These are phyloP conservation scores for Artemisia tridentata DNA, from an alignment of 129 eudicot genomes.

Conservation along the genomic window DNA sequence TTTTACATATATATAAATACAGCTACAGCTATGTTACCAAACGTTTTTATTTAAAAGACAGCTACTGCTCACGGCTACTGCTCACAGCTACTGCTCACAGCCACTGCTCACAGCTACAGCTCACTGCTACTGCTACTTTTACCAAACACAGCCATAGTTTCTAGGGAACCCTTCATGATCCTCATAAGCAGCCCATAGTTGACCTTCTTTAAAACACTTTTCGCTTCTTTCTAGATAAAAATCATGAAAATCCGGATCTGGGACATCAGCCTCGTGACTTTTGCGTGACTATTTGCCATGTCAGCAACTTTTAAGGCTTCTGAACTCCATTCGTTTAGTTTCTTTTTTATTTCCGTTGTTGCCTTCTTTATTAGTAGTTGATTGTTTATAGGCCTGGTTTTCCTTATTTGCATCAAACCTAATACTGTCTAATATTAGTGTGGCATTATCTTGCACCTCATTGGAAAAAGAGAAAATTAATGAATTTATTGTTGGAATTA, in stretches of 20 bases:
- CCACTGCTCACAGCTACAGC: too few species aligned
- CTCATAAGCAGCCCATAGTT: constrained; percentile 80
- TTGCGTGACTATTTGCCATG: constrained; percentile 6
- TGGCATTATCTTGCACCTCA: too few species aligned
- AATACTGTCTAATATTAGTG: constrained; percentile 16
- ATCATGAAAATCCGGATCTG: constrained; percentile 65
- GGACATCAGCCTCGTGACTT: constrained; percentile 35
- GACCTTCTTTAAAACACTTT: constrained; percentile 50
- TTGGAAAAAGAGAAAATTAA: too few species aligned
- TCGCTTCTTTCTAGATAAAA: constrained; percentile 11
- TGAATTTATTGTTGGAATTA: too few species aligned
- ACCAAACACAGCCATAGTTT: too few species aligned
- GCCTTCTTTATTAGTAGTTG: constrained; percentile 57
- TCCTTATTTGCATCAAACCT: constrained; percentile 11
- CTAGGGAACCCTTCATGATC: constrained; percentile 87
- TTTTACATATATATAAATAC: too few species aligned
- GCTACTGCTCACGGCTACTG: too few species aligned
- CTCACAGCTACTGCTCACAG: too few species aligned
- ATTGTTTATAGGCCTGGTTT: constrained; percentile 25
- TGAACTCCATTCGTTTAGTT: too few species aligned
- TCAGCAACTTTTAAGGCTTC: not conserved
- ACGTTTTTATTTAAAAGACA: too few species aligned
- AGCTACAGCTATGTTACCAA: too few species aligned
- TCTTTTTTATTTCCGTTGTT: constrained; percentile 7
- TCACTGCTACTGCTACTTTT: too few species aligned